Evolutionary conservation across 2,329 filamentous ascomycete genomes (phyloP).

Genomic region (Neofusicoccum laricinum): DNA sequence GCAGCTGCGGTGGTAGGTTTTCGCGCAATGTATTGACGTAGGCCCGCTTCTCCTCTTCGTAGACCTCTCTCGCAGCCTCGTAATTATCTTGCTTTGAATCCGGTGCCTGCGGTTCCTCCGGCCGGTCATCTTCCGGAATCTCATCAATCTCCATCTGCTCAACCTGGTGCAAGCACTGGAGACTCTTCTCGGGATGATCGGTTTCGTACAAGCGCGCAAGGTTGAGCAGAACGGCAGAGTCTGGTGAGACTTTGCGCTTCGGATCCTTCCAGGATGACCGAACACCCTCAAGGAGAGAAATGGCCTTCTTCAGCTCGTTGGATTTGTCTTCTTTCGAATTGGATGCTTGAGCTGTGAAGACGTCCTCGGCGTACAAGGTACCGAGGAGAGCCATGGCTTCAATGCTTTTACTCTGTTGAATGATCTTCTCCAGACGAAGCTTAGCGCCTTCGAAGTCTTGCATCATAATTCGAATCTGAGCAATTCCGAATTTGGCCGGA

Average conservation of each 20-base stretch:
- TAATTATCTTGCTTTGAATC: constrained; percentile 20
- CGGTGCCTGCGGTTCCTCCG: constrained; percentile 44
- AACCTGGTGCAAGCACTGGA: constrained; percentile 88
- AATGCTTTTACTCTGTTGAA: constrained; percentile 75
- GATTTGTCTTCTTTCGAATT: constrained; percentile 83
- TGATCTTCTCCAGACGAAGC: constrained; percentile 88
- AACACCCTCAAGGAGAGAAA: constrained; percentile 78
- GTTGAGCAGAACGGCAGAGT: constrained; percentile 86
- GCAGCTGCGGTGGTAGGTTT: constrained; percentile 78
- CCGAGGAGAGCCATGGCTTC: constrained; percentile 92
- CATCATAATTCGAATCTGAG: constrained; percentile 82
- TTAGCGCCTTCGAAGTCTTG: constrained; percentile 89
- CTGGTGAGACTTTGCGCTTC: constrained; percentile 76
- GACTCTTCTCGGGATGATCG: constrained; percentile 81
- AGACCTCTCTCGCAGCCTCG: constrained; percentile 32
- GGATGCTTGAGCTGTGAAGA: constrained; percentile 72
- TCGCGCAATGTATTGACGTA: constrained; percentile 60
- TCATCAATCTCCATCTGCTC: constrained; percentile 85
- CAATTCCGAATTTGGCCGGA: constrained; percentile 90
- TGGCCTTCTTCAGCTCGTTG: constrained; percentile 80
- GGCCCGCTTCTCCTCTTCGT: constrained; percentile 51
- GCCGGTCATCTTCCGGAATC: constrained; percentile 63
- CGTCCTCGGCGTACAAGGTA: constrained; percentile 89
- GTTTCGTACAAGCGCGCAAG: constrained; percentile 86
- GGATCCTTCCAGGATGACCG: constrained; percentile 88